Evolutionary conservation across 257 asterid species (phyloP).

Genomic region (Capsicum chinense): DNA sequence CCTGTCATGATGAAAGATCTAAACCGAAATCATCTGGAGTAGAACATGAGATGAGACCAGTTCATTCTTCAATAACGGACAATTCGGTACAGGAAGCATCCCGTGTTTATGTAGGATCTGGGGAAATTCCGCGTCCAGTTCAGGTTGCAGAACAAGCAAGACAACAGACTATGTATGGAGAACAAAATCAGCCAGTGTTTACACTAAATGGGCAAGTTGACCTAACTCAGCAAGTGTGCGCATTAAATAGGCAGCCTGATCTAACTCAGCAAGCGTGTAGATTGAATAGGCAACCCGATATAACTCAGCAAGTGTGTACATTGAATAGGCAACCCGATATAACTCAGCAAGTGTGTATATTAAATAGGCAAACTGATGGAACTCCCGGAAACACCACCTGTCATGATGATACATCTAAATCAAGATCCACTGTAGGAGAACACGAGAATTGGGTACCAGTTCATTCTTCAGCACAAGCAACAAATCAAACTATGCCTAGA

Average conservation of each 20-base stretch:
- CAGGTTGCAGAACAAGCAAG: constrained; percentile 29
- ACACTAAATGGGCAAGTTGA: no score
- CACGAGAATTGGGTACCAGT: no score
- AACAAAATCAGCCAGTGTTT: background rate
- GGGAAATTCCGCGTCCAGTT: background rate
- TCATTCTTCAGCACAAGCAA: constrained; percentile 30
- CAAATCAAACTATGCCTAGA: constrained; percentile 25
- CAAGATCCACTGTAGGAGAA: no score
- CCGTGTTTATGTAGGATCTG: no score
- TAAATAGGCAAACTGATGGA: constrained; percentile 17
- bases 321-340: background rate
- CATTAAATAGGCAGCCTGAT: no score
- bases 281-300: constrained; percentile 13
- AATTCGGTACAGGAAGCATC: background rate
- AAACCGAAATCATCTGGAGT: background rate
- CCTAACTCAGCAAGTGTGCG: constrained; percentile 13
- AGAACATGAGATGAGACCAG: background rate
- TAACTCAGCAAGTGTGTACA: background rate
- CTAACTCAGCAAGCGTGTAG: background rate
- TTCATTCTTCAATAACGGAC: background rate
- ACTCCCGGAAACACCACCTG: background rate
- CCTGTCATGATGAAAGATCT: constrained; percentile 8
- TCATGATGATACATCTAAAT: background rate
- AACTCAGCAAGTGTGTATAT: constrained; percentile 14
- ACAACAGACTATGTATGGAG: constrained; percentile 17